A percentile compares a stretch with the other conserved stretches of the same genome.
Conservation (phyloP, 1,284 basidiomycete species). For the Moesziomyces sp. region DNA sequence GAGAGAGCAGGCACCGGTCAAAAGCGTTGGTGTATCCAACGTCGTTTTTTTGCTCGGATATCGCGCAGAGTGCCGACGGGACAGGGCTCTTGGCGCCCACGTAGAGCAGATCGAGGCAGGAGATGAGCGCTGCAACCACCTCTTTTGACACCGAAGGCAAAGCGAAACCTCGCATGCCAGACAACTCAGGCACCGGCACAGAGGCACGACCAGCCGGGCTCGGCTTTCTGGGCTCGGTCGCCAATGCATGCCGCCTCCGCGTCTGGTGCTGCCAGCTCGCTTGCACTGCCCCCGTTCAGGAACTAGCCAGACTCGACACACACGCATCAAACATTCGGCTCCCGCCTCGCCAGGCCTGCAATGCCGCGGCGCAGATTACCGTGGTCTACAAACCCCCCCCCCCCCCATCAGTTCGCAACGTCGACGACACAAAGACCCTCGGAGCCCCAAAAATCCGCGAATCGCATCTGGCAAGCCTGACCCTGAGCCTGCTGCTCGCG, state of each 20-base stretch:
- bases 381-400: too few species aligned
- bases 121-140: not conserved
- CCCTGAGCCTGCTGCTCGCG: too few species aligned
- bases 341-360: not conserved
- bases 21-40: not conserved
- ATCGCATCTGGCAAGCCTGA: too few species aligned
- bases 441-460: too few species aligned
- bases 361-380: too few species aligned
- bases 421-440: too few species aligned
- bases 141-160: not conserved
- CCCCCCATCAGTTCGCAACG: too few species aligned
- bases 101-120: not conserved
- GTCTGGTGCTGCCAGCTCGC: not conserved
- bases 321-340: not conserved
- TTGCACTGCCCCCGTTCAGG: not conserved
- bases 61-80: not conserved
- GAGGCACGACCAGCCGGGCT: not conserved
- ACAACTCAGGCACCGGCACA: not conserved
- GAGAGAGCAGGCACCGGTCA: too few species aligned
- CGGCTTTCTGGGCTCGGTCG: not conserved
- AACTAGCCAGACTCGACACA: not conserved
- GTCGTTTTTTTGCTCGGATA: not conserved
- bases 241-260: not conserved
- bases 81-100: not conserved
- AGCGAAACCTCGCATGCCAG: not conserved